phyloP scores from a whole-genome alignment of 2,329 filamentous ascomycete species.

The Penicillium sp. region DNA sequence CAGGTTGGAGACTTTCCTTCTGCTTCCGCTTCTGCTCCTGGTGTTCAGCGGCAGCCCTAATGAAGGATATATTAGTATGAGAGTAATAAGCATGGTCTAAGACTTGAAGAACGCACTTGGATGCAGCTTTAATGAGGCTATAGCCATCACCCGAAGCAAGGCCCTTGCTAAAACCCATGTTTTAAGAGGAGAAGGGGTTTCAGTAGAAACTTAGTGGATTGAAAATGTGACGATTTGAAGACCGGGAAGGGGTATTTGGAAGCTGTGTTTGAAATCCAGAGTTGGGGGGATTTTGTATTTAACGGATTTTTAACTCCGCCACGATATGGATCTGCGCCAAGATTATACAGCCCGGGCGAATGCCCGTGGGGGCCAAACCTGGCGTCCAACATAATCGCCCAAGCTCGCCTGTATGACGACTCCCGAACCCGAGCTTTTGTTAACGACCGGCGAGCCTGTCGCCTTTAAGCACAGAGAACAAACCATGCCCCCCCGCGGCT shows the following conservation, averaged over 20 bases:
- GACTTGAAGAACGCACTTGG: constrained; percentile 5
- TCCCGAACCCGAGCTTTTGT: too few relatives aligned
- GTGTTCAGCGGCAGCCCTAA: background rate
- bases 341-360: background rate
- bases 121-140: constrained; percentile 9
- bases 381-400: background rate
- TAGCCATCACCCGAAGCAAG: constrained; percentile 2
- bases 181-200: background rate
- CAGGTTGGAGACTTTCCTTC: background rate
- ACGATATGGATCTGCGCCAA: background rate
- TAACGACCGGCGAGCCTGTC: background rate
- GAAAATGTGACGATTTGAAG: background rate
- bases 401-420: background rate
- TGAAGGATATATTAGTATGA: background rate
- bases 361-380: background rate
- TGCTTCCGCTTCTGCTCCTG: background rate
- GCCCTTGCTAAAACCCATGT: constrained; percentile 13
- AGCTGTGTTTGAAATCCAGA: background rate
- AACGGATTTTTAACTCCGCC: background rate
- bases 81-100: background rate
- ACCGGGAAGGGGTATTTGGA: background rate
- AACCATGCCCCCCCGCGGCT: background rate
- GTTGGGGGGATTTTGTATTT: background rate
- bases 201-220: background rate
- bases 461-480: background rate